Conservation (phyloP, 768 basidiomycete species). For the Amanita rubescens region DNA sequence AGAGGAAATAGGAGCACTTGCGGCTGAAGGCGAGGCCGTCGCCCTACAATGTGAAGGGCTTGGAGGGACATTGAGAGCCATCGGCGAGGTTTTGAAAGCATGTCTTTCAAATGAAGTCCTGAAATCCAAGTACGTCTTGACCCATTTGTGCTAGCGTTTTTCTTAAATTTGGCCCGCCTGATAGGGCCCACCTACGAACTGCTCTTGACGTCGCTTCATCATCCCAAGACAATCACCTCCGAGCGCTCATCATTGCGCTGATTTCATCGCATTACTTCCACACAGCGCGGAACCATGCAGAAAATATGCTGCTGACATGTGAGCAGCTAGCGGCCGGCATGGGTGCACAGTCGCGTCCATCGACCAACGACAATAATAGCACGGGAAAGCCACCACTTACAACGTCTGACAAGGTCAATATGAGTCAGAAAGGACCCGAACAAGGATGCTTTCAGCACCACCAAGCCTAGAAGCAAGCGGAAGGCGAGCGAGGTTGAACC, state of each 20-base stretch:
- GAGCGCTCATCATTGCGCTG: constrained; percentile 61
- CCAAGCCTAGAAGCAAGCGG: constrained; percentile 3
- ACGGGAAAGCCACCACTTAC: neutral
- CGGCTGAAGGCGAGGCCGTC: constrained; percentile 28
- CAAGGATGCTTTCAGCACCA: neutral
- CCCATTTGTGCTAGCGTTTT: neutral
- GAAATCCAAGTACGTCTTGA: constrained; percentile 48
- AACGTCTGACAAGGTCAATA: constrained; percentile 11
- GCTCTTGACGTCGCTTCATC: constrained; percentile 51
- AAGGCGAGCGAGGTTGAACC: neutral
- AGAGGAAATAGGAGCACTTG: constrained; percentile 23
- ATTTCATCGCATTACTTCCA: constrained; percentile 65
- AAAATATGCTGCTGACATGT: constrained; percentile 55
- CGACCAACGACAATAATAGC: neutral
- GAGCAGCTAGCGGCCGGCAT: constrained; percentile 68
- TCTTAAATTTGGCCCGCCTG: neutral
- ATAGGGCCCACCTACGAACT: constrained; percentile 49
- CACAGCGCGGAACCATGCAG: constrained; percentile 63
- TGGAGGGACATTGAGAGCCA: constrained; percentile 47
- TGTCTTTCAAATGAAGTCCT: constrained; percentile 49
- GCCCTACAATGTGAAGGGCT: constrained; percentile 38
- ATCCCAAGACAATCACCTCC: constrained; percentile 65
- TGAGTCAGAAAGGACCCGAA: neutral
- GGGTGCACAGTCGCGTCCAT: constrained; percentile 36
- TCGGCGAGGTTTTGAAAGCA: constrained; percentile 49